A percentile compares a stretch with the other conserved stretches of the same genome.
phyloP scores from a whole-genome alignment of 2,329 filamentous ascomycete species.

The Dactylonectria estremocensis region DNA sequence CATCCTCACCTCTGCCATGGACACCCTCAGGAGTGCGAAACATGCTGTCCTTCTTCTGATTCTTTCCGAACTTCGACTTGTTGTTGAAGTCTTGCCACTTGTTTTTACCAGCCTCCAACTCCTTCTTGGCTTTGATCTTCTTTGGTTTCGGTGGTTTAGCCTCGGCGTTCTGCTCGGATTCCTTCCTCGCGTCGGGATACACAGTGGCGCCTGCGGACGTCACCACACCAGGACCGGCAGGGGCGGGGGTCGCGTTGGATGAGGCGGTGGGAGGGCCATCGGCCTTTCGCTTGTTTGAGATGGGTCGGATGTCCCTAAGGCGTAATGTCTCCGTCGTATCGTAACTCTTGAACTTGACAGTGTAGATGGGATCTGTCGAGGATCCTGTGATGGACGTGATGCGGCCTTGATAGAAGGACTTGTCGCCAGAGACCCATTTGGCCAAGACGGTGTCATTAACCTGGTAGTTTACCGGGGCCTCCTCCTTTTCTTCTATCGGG shows the following conservation, averaged over 20 bases:
- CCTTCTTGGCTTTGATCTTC: constrained; percentile 91
- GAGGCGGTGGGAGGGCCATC: constrained; percentile 76
- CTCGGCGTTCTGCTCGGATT: constrained; percentile 75
- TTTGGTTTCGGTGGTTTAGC: constrained; percentile 85
- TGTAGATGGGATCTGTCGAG: constrained; percentile 90
- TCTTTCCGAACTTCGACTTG: constrained; percentile 80
- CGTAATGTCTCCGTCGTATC: constrained; percentile 86
- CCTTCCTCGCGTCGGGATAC: constrained; percentile 74
- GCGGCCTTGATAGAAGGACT: constrained; percentile 89
- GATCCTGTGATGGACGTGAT: constrained; percentile 96
- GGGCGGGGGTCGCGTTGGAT: constrained; percentile 57
- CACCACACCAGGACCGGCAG: constrained; percentile 61
- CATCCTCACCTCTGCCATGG: constrained; percentile 82
- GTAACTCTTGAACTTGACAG: constrained; percentile 96
- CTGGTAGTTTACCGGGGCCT: constrained; percentile 73
- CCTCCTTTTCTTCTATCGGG: constrained; percentile 66
- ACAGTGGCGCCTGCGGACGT: constrained; percentile 70
- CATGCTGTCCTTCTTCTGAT: constrained; percentile 92
- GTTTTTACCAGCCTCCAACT: constrained; percentile 89
- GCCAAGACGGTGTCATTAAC: constrained; percentile 93
- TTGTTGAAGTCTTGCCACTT: constrained; percentile 95
- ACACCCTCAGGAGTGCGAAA: constrained; percentile 92
- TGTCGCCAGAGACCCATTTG: constrained; percentile 92
- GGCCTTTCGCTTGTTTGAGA: constrained; percentile 88
- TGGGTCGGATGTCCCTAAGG: constrained; percentile 86